Evolutionary conservation across 2,329 filamentous ascomycete species (phyloP).

Genomic region (Exophiala sp.): DNA sequence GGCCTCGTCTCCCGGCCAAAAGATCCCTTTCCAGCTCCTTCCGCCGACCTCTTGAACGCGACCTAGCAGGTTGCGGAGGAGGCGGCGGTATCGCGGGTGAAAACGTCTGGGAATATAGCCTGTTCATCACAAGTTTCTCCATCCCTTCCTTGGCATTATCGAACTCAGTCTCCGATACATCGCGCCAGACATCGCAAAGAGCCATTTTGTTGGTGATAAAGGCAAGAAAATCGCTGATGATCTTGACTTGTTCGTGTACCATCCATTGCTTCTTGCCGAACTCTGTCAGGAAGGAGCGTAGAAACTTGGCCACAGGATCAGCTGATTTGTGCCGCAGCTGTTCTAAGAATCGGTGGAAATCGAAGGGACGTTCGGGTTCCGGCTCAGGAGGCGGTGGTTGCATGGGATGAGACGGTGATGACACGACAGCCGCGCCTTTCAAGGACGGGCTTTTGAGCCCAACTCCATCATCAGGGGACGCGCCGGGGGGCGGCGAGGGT

Average conservation of each 20-base stretch:
- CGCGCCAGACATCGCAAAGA: constrained; percentile 90
- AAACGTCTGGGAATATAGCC: constrained; percentile 91
- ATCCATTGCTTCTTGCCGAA: constrained; percentile 99
- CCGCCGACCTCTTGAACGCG: constrained; percentile 58
- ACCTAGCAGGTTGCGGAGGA: constrained; percentile 58
- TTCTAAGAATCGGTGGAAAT: constrained; percentile 95
- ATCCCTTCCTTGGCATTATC: constrained; percentile 98
- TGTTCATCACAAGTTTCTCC: constrained; percentile 99
- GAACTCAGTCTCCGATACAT: constrained; percentile 92
- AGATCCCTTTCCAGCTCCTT: constrained; percentile 62
- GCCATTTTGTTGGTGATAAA: constrained; percentile 99
- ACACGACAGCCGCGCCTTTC: constrained; percentile 20
- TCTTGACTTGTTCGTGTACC: constrained; percentile 99
- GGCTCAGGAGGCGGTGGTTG: constrained; percentile 61
- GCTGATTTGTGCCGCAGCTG: constrained; percentile 93
- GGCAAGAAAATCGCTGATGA: constrained; percentile 89
- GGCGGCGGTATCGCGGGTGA: constrained; percentile 80
- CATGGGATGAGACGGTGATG: constrained; percentile 11
- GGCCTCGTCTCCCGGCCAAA: constrained; percentile 79
- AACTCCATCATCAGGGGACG: constrained; percentile 29
- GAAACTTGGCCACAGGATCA: constrained; percentile 92
- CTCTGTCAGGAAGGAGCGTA: constrained; percentile 88
- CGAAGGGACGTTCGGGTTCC: constrained; percentile 82
- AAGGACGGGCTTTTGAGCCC: constrained; percentile 29
- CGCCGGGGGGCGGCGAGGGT: constrained; percentile 28